Conservation (phyloP, 352 stramenopile genomes). For the Elongisporangium prolatum region DNA sequence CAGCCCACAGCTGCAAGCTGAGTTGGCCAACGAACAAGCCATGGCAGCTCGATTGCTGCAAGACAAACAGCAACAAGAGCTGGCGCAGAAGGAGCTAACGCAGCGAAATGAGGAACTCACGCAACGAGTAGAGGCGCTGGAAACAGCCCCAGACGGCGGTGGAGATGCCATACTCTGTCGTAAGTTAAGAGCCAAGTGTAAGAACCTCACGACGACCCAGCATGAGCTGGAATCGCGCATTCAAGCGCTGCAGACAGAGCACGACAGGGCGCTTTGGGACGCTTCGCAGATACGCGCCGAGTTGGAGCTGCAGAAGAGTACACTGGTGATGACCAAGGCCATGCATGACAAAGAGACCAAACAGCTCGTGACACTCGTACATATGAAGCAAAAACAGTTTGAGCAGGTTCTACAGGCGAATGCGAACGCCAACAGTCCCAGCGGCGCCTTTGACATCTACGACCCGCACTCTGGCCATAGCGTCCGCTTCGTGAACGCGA, state of each 20-base stretch:
- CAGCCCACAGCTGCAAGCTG: slow-evolving; percentile 29
- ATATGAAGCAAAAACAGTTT: slow-evolving; percentile 35
- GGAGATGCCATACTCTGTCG: slow-evolving; percentile 49
- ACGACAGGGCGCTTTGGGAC: slow-evolving; percentile 31
- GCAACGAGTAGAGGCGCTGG: slow-evolving; percentile 28
- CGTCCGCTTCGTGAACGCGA: slow-evolving; percentile 12
- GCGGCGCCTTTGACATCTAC: slow-evolving; percentile 21
- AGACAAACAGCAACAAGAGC: slow-evolving; percentile 28
- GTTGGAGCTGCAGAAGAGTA: slow-evolving; percentile 28
- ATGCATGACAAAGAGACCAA: slow-evolving; percentile 73
- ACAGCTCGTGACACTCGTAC: slow-evolving; percentile 41
- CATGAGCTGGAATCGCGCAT: slow-evolving; percentile 19
- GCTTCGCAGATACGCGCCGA: slow-evolving; percentile 23
- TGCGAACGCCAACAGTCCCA: not conserved
- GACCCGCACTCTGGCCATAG: slow-evolving; percentile 39
- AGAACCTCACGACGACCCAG: slow-evolving; percentile 16
- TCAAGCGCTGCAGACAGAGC: slow-evolving; percentile 21
- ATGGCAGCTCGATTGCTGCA: slow-evolving; percentile 19
- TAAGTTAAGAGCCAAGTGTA: slow-evolving; percentile 34
- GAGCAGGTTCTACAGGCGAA: slow-evolving; percentile 26
- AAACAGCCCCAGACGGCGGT: slow-evolving; percentile 25
- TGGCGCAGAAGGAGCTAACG: slow-evolving; percentile 13
- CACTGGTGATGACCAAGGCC: slow-evolving; percentile 40
- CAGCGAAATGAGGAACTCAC: slow-evolving; percentile 16
- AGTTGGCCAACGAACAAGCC: slow-evolving; percentile 20